Conservation (phyloP, 768 basidiomycete genomes). For the Amyloporia xantha region DNA sequence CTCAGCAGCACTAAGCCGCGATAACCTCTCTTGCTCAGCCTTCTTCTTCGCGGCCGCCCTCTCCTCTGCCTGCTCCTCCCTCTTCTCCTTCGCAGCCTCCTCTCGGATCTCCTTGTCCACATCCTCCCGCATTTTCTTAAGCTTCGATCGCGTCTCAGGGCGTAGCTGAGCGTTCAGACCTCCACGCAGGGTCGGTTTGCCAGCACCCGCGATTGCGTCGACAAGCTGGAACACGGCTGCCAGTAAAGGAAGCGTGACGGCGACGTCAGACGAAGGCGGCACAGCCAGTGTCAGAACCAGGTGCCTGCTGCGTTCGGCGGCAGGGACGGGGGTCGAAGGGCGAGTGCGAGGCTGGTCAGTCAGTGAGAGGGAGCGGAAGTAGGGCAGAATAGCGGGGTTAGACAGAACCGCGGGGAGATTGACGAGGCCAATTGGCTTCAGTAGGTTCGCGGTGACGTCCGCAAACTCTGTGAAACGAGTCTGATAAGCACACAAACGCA, state of each 20-base stretch:
- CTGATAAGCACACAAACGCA: neutral
- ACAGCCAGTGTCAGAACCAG: constrained; percentile 61
- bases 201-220: constrained; percentile 47
- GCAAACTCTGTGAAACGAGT: constrained; percentile 58
- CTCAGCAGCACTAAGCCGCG: constrained; percentile 69
- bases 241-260: constrained; percentile 53
- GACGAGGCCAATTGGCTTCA: constrained; percentile 49
- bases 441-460: constrained; percentile 73
- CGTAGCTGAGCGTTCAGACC: constrained; percentile 31
- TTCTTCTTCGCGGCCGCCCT: constrained; percentile 68
- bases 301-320: constrained; percentile 58
- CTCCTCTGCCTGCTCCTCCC: constrained; percentile 66
- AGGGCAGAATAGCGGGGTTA: constrained; percentile 56
- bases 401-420: constrained; percentile 53
- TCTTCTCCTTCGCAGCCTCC: constrained; percentile 59
- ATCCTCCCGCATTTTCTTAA: constrained; percentile 67
- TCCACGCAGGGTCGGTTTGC: constrained; percentile 13
- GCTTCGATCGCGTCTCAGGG: constrained; percentile 77
- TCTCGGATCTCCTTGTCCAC: constrained; percentile 62
- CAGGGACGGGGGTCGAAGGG: constrained; percentile 45
- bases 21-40: constrained; percentile 65
- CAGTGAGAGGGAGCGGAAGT: constrained; percentile 85
- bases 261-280: constrained; percentile 42
- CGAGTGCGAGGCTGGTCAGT: constrained; percentile 81
- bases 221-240: constrained; percentile 67